phyloP scores from a whole-genome alignment of 352 stramenopile genomes.

The Phytophthora meadii region DNA sequence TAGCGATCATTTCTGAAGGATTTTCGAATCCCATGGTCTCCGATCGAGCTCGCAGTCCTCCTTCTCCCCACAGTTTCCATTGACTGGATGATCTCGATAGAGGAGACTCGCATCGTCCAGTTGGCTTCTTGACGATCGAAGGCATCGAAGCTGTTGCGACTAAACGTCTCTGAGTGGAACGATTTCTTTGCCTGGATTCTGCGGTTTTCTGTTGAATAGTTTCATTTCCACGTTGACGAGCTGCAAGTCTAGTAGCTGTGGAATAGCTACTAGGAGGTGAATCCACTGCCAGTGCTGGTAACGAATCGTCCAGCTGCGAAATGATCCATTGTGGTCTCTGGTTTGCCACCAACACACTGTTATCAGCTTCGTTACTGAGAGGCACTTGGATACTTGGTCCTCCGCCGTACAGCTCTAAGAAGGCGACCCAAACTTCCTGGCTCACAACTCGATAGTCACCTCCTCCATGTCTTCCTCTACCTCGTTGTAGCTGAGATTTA shows the following conservation, averaged over 20 bases:
- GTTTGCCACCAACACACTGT: neutral
- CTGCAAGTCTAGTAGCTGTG: constrained; percentile 21
- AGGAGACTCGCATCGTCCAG: constrained; percentile 12
- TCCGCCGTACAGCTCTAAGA: constrained; percentile 64
- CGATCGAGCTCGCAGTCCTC: constrained; percentile 11
- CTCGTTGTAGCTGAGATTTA: constrained; percentile 50
- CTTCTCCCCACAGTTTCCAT: constrained; percentile 36
- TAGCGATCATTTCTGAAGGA: constrained; percentile 1
- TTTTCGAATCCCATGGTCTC: constrained; percentile 32
- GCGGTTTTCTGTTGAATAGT: neutral
- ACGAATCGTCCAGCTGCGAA: constrained; percentile 56
- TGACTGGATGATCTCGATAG: constrained; percentile 25
- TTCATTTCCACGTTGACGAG: constrained; percentile 13
- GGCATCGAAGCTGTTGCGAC: constrained; percentile 27
- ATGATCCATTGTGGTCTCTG: constrained; percentile 51
- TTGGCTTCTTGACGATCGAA: constrained; percentile 28
- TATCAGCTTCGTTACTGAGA: constrained; percentile 14
- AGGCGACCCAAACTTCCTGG: constrained; percentile 72
- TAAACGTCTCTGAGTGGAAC: constrained; percentile 22
- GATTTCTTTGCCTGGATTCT: constrained; percentile 2
- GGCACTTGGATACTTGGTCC: constrained; percentile 65
- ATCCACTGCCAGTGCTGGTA: constrained; percentile 25
- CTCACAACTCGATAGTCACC: constrained; percentile 74
- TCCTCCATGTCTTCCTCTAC: constrained; percentile 39
- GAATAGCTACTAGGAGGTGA: constrained; percentile 15